These are phyloP conservation scores for Musa balbisiana DNA, from an alignment of 202 grass and related monocot species.

Conservation along the genomic window DNA sequence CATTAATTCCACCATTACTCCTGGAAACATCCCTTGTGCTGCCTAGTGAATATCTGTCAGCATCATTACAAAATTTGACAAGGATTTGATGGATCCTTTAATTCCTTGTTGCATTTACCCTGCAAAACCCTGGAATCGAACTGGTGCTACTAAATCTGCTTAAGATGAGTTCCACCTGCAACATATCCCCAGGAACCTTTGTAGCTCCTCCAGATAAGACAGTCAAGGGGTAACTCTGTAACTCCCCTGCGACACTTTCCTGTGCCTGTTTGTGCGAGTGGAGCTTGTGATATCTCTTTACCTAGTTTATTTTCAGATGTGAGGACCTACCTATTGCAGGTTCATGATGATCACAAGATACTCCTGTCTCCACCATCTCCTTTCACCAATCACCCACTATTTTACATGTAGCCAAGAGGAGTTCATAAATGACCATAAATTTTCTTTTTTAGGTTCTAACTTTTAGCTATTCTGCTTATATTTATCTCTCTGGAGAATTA, in stretches of 20 bases:
- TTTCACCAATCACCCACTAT: not conserved
- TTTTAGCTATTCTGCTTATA: not conserved
- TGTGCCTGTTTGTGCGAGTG: not conserved
- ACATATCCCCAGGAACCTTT: not conserved
- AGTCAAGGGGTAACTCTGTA: not conserved
- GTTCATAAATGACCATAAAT: not conserved
- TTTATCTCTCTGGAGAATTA: too few relatives aligned
- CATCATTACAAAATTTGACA: slow-evolving; percentile 7
- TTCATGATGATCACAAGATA: not conserved
- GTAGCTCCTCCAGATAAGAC: not conserved
- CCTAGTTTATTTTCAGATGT: not conserved
- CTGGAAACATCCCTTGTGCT: not conserved
- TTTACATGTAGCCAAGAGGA: not conserved
- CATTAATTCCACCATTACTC: slow-evolving; percentile 6
- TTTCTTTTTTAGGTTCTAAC: not conserved
- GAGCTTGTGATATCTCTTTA: slow-evolving; percentile 6
- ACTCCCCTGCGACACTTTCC: not conserved
- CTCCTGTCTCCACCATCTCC: slow-evolving; percentile 7
- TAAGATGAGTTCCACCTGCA: not conserved
- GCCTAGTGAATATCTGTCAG: not conserved
- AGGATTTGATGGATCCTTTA: slow-evolving; percentile 3
- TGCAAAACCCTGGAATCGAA: not conserved
- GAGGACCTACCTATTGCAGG: not conserved
- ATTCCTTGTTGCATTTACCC: not conserved
- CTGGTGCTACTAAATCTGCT: not conserved